Evolutionary conservation across 2,329 filamentous ascomycete species (phyloP), one percentile per base, ranked within the genome.

Genomic region (Exophiala aquamarina): DNA sequence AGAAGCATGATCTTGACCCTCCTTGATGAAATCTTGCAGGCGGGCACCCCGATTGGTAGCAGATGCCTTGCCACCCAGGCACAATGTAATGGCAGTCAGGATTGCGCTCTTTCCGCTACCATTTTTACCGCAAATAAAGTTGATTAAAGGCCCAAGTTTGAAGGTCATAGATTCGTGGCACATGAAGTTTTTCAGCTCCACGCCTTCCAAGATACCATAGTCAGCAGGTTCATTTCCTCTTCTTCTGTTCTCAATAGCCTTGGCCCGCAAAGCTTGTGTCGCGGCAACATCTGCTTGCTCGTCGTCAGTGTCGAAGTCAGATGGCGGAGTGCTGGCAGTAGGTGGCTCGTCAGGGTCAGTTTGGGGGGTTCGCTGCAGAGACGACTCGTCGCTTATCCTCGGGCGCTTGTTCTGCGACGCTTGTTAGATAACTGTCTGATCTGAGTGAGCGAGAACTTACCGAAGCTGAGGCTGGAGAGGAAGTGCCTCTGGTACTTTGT

Each of bases 31-130:
- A 49, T 80, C 87, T 67, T 94, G 95, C 19, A 98, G 71, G 59
- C 86, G 95, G 41, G 88, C 87, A 31, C 90, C 93, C 55, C 93
- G 86, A 62, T 97, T 97, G 3, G 93, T 97, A 13, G 88, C 82
- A 44, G 89, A 89, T 2, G 93, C 91, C 67, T 96, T 97, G 15
- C 88, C 92, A 50, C 93, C 93, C n/a, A 98, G 76, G 62, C 93
- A 97, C 26, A 98, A 77, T 0, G 90, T 95, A 55, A 98, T 81
- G 3, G 90, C 93, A 0, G 93, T 97, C 20, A 98, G 72, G 11
- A 97, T 86, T 2, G 93, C 93, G 66, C 93, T 98, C 72, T 98
- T 98, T 28, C 93, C 93, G 64, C 92, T 97, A 23, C 93, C 93
- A 64, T 98, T 98, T 66, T 95, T 90, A 13, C 93, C 93, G 45